Evolutionary conservation across 768 basidiomycete genomes (phyloP), one percentile per base, ranked within the genome.

Genomic region (Coprinopsis sp.): DNA sequence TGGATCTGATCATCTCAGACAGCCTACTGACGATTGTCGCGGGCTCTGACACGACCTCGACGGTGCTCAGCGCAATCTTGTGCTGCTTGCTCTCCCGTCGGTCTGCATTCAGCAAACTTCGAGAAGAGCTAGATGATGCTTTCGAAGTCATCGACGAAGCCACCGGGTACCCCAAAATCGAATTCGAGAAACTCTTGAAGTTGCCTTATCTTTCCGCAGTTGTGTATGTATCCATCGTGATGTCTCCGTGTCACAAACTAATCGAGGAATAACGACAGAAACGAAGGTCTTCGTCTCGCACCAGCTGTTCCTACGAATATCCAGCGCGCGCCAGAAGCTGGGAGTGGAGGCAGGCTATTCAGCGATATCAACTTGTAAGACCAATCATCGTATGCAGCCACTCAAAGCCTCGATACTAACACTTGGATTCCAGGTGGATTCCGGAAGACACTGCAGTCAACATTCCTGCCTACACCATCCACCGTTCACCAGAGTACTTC

Each of bases 401-500:
- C n/a, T n/a, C n/a, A n/a, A n/a, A n/a, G n/a, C n/a, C n/a, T n/a
- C n/a, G n/a, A n/a, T n/a, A n/a, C n/a, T n/a, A n/a, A n/a, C n/a
- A n/a, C n/a, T n/a, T n/a, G n/a, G n/a, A n/a, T n/a, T n/a, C 29
- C 23, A 49, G 34, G 11, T 48, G 39, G 29, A 24, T 47, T 6
- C 47, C 47, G 8, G 47, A 49, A 43, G 47, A 41, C 18, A 43
- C 33, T 3, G 22, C 31, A 13, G 57, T 65, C 14, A 54, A 58
- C 14, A 55, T 71, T 10, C 63, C 67, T 27, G 63, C 66, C 1
- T 71, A 66, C 47, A 50, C 60, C 12, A 50, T 72, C 7, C 70
- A 72, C 19, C 61, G 65, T 6, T 62, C 66, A 43, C 54, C 65
- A 13, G 49, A 58, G 18, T 68, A 71, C 54, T 70, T 73, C 51